Evolutionary conservation across 2,329 filamentous ascomycete species (phyloP).

Genomic region (Arthroderma sp.): DNA sequence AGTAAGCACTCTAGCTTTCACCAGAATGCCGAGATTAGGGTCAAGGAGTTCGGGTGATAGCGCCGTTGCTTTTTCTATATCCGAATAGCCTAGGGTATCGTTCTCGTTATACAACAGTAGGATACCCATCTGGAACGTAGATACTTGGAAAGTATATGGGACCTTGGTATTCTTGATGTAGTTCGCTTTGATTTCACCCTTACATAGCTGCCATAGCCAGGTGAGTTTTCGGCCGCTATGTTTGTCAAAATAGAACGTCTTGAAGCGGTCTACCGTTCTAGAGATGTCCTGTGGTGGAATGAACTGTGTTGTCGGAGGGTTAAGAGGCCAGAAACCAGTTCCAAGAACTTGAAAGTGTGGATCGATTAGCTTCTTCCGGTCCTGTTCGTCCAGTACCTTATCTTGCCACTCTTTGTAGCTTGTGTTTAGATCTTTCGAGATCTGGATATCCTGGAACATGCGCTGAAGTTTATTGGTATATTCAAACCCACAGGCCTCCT

Average conservation of each 20-base stretch:
- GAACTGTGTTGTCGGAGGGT: slow-evolving; percentile 75
- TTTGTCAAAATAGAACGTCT: slow-evolving; percentile 87
- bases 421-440: slow-evolving; percentile 89
- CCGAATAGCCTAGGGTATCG: slow-evolving; percentile 72
- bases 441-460: slow-evolving; percentile 99
- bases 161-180: slow-evolving; percentile 84
- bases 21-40: slow-evolving; percentile 68
- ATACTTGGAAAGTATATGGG: slow-evolving; percentile 93
- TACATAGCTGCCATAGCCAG: slow-evolving; percentile 97
- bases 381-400: slow-evolving; percentile 48
- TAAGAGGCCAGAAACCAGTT: slow-evolving; percentile 94
- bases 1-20: slow-evolving; percentile 83
- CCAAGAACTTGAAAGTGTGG: slow-evolving; percentile 86
- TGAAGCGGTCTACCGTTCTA: slow-evolving; percentile 78
- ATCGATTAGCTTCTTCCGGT: slow-evolving; percentile 59
- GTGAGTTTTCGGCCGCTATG: slow-evolving; percentile 92
- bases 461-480: slow-evolving; percentile 99
- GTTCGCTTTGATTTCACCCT: slow-evolving; percentile 87
- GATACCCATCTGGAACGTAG: slow-evolving; percentile 95
- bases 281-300: slow-evolving; percentile 73
- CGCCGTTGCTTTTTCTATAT: slow-evolving; percentile 69
- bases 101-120: slow-evolving; percentile 88
- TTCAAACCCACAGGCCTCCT: slow-evolving; percentile 96
- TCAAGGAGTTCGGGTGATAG: slow-evolving; percentile 73
- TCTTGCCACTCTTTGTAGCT: slow-evolving; percentile 70